A percentile compares a stretch with the other conserved stretches of the same genome.
phyloP scores from a whole-genome alignment of 2,329 filamentous ascomycete species.

The Alternaria brassicicola region DNA sequence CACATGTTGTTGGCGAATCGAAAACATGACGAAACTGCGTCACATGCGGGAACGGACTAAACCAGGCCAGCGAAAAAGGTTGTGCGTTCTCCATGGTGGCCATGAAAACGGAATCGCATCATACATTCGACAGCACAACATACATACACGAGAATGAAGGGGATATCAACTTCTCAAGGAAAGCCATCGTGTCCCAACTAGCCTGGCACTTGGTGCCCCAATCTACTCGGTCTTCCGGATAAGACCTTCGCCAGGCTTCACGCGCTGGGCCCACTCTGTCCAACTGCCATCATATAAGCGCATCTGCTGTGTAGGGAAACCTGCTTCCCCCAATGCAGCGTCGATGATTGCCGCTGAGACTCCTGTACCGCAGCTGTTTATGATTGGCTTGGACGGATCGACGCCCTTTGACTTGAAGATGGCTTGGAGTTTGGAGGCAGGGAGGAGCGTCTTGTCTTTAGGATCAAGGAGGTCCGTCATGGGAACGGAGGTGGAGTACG shows the following conservation, averaged over 20 bases:
- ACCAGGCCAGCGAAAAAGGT: neutral
- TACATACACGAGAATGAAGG: neutral
- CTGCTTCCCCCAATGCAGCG: slow-evolving; percentile 79
- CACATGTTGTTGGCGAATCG: too few relatives aligned
- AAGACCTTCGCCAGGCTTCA: slow-evolving; percentile 65
- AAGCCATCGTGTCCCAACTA: neutral
- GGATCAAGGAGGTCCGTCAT: slow-evolving; percentile 81
- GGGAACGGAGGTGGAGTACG: slow-evolving; percentile 82
- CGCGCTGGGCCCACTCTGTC: slow-evolving; percentile 83
- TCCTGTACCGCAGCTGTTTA: slow-evolving; percentile 89
- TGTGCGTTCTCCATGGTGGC: neutral
- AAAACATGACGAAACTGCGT: neutral
- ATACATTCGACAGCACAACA: neutral
- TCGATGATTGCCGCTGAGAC: slow-evolving; percentile 93
- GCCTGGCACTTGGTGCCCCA: too few relatives aligned
- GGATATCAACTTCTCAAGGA: slow-evolving; percentile 14
- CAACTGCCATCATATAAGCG: slow-evolving; percentile 95
- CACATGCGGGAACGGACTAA: neutral
- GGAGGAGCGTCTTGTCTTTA: slow-evolving; percentile 78
- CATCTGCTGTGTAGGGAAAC: slow-evolving; percentile 71
- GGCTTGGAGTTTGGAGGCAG: slow-evolving; percentile 72
- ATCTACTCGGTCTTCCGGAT: slow-evolving; percentile 59
- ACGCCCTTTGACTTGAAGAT: slow-evolving; percentile 82
- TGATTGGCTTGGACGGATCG: slow-evolving; percentile 78
- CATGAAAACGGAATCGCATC: neutral